Evolutionary conservation across 768 basidiomycete genomes (phyloP), one percentile per base, ranked within the genome.

Genomic region (Trametes meyenii): DNA sequence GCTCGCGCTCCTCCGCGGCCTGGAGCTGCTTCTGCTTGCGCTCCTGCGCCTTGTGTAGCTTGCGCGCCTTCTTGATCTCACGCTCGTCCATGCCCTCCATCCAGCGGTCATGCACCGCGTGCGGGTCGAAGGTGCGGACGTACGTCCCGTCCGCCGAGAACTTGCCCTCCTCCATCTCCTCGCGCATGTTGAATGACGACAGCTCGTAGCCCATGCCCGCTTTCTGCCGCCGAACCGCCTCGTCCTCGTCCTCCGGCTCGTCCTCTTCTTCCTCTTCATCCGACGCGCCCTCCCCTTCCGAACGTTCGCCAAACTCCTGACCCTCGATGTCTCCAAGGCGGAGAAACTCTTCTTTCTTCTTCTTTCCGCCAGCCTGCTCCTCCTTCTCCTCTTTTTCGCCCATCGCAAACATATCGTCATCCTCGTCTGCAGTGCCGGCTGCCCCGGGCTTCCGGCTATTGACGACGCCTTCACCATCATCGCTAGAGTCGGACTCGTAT

Each of bases 111-210:
- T 99, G 95, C 40, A 89, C 84, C 24, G 88, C 93, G 71, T 95
- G 90, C 1, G 91, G 92, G 73, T 99, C 97, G 71, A 89, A 88
- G 12, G 88, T 83, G 66, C 90, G 88, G 50, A 91, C 86, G 71
- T 94, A 94, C 69, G 75, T 90, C 49, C 97, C 97, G 71, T 98
- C 96, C 61, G 90, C 91, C 5, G 92, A 88, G 78, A 99, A 98
- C 71, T 94, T 93, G 40, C 97, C 97, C 76, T 98, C 96, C 70
- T 94, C 89, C 90, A 98, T 96, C 81, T 99, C 97, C 68, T 93
- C 90, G 65, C 95, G 89, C 96, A 99, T 98, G 74, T 99, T 96
- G 85, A 99, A 99, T 26, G 93, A 91, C 3, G 92, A 95, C 11
- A 99, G 67, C 71, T 96, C 90, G 75, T 78, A 96, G 2, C 96